phyloP scores from a whole-genome alignment of 2,329 filamentous ascomycete genomes.

The Aspergillus transmontanensis region DNA sequence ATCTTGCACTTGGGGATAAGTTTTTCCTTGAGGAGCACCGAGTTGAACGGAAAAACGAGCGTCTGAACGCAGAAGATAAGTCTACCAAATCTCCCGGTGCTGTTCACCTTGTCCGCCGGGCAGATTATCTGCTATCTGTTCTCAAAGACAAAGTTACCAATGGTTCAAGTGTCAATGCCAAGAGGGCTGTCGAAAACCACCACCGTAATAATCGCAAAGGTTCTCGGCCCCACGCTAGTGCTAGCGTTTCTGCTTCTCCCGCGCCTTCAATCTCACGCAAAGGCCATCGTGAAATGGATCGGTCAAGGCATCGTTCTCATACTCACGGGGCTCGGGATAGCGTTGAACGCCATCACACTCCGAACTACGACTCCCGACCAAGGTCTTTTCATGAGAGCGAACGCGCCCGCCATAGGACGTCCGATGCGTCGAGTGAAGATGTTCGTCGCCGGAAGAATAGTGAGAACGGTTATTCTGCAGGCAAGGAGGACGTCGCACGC shows the following conservation, averaged over 20 bases:
- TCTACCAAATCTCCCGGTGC: slow-evolving; percentile 84
- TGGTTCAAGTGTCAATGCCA: slow-evolving; percentile 61
- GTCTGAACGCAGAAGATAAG: slow-evolving; percentile 62
- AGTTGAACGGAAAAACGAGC: slow-evolving; percentile 96
- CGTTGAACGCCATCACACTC: slow-evolving; percentile 46
- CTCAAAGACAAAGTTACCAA: slow-evolving; percentile 84
- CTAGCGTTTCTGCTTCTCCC: slow-evolving; percentile 49
- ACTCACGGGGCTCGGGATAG: slow-evolving; percentile 46
- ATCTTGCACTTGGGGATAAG: slow-evolving; percentile 83
- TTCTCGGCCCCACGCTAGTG: slow-evolving; percentile 36
- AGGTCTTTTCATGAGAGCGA: slow-evolving; percentile 37
- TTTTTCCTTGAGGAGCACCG: slow-evolving; percentile 96
- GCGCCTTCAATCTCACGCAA: slow-evolving; percentile 47
- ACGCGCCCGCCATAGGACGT: slow-evolving; percentile 35
- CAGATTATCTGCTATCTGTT: slow-evolving; percentile 94
- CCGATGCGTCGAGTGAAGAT: slow-evolving; percentile 39
- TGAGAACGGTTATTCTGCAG: slow-evolving; percentile 37
- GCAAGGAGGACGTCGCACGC: slow-evolving; percentile 43
- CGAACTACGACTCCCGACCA: slow-evolving; percentile 42
- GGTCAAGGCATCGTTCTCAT: slow-evolving; percentile 43
- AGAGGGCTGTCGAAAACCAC: slow-evolving; percentile 84
- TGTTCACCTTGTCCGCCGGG: slow-evolving; percentile 90
- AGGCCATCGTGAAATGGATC: slow-evolving; percentile 44
- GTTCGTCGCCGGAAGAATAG: slow-evolving; percentile 38
- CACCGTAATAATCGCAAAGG: slow-evolving; percentile 90